Percentiles rank a stretch among this genome's conserved stretches.
These are phyloP conservation scores for Rhodotorula babjevae DNA, from an alignment of 768 basidiomycete species.

Conservation along the genomic window DNA sequence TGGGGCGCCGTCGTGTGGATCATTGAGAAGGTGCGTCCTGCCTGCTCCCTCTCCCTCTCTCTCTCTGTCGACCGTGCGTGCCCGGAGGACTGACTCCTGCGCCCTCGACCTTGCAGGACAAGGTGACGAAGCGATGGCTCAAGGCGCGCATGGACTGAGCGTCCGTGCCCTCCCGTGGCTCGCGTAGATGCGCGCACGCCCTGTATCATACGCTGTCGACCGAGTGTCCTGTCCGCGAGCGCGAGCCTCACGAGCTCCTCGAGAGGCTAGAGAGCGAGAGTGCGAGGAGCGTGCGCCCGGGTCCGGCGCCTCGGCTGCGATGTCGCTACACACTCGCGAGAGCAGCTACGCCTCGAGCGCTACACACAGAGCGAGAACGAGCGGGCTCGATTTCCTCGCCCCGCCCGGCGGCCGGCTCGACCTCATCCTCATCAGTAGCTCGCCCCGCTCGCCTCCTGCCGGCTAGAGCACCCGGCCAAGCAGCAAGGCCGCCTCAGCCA, in stretches of 20 bases:
- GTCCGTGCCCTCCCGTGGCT: no score
- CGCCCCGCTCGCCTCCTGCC: background rate
- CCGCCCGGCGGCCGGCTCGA: no score
- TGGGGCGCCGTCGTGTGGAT: conserved; percentile 95
- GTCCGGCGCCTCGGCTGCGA: no score
- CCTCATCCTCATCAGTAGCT: background rate
- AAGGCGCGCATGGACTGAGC: conserved; percentile 82
- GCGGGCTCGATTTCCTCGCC: no score
- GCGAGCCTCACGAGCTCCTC: no score
- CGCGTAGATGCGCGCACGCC: background rate
- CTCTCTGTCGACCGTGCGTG: no score
- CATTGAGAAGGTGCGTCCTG: conserved; percentile 50
- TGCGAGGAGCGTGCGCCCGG: no score
- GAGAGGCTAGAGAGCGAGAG: no score
- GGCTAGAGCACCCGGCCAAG: background rate
- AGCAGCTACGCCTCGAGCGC: no score
- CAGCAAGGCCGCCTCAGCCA: background rate
- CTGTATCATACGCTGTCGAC: background rate
- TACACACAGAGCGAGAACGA: no score
- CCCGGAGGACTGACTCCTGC: background rate
- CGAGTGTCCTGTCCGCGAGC: no score
- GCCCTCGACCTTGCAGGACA: conserved; percentile 47
- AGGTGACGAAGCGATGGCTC: conserved; percentile 73
- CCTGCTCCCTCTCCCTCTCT: background rate
- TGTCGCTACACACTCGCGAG: no score